Conservation (phyloP, 306 rosid genomes). For the Vigna mungo region DNA sequence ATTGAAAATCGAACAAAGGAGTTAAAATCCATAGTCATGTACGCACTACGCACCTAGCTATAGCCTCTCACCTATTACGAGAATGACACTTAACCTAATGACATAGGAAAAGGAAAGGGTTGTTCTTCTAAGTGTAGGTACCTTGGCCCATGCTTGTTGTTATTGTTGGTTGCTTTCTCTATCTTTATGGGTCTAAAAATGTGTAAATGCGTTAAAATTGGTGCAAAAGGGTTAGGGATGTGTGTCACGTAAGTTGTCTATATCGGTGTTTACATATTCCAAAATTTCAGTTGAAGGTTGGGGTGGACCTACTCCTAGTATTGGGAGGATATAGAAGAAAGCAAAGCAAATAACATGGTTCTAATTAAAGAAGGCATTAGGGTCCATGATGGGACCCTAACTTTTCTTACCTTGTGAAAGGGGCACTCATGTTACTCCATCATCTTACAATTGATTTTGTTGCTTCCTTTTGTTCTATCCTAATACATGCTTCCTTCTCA, state of each 20-base stretch:
- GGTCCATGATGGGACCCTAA: constrained; percentile 65
- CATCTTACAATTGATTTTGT: constrained; percentile 67
- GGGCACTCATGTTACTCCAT: constrained; percentile 62
- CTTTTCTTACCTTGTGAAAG: constrained; percentile 69
- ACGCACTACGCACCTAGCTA: constrained; percentile 56
- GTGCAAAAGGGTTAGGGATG: constrained; percentile 48
- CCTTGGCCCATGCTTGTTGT: constrained; percentile 44
- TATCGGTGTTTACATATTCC: constrained; percentile 59
- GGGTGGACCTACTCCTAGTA: constrained; percentile 29
- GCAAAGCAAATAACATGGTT: constrained; percentile 58
- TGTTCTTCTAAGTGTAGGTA: constrained; percentile 15
- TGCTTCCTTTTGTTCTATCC: constrained; percentile 60
- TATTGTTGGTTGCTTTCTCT: constrained; percentile 40
- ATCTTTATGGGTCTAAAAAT: constrained; percentile 38
- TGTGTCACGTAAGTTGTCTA: constrained; percentile 52
- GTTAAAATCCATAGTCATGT: constrained; percentile 59
- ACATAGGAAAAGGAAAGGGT: neutral
- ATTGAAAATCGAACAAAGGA: constrained; percentile 18
- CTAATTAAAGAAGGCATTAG: constrained; percentile 51
- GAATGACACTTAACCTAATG: constrained; percentile 59
- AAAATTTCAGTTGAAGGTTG: constrained; percentile 52
- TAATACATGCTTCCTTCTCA: constrained; percentile 36
- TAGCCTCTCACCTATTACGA: constrained; percentile 40
- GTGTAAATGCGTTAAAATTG: constrained; percentile 39
- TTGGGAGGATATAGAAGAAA: constrained; percentile 52